Evolutionary conservation across 2,329 filamentous ascomycete genomes (phyloP).

Genomic region (Pezicula radicicola): DNA sequence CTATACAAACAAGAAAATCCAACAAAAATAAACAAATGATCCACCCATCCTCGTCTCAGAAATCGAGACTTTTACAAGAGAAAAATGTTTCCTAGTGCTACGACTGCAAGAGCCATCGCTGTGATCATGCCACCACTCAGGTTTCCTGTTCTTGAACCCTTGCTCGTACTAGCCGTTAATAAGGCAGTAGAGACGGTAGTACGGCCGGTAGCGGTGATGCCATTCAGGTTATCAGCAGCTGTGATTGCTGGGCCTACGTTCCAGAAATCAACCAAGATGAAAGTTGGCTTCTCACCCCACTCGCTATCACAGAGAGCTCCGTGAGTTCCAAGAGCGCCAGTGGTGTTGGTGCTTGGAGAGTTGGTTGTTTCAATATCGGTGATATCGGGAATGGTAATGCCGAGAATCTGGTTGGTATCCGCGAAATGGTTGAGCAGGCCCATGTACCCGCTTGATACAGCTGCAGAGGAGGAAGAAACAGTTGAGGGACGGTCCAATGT

Average conservation of each 20-base stretch:
- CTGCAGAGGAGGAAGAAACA: slow-evolving; percentile 45
- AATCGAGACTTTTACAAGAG: too few species aligned
- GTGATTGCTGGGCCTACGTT: slow-evolving; percentile 67
- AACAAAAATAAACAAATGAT: too few species aligned
- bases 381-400: slow-evolving; percentile 60
- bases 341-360: slow-evolving; percentile 48
- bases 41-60: too few species aligned
- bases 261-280: slow-evolving; percentile 78
- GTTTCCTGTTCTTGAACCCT: neutral
- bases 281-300: slow-evolving; percentile 66
- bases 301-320: slow-evolving; percentile 49
- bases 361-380: slow-evolving; percentile 63
- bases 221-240: slow-evolving; percentile 68
- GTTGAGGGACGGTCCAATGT: slow-evolving; percentile 61
- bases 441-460: slow-evolving; percentile 57
- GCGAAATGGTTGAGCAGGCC: slow-evolving; percentile 81
- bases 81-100: too few species aligned
- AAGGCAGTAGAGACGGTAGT: slow-evolving; percentile 18
- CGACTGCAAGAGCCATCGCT: too few species aligned
- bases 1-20: too few species aligned
- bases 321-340: slow-evolving; percentile 53
- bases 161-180: slow-evolving; percentile 14
- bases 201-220: slow-evolving; percentile 32
- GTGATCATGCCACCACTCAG: too few species aligned
- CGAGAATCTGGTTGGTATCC: slow-evolving; percentile 51